Conservation (phyloP, 768 basidiomycete species). For the Podaxis carcinomalis region DNA sequence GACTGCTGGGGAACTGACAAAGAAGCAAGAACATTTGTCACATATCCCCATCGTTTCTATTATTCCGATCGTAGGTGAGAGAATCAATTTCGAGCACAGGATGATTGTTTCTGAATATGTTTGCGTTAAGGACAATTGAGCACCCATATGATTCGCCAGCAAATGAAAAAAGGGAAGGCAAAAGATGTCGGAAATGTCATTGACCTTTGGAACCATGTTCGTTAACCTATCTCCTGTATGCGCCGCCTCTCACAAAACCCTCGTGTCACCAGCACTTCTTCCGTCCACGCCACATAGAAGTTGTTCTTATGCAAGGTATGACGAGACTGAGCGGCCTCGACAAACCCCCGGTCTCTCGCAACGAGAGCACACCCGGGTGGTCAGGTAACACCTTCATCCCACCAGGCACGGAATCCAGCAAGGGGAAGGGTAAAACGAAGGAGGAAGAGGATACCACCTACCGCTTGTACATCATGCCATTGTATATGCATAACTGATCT, state of each 20-base stretch:
- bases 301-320: slow-evolving; percentile 30
- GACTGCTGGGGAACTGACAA: neutral
- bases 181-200: slow-evolving; percentile 36
- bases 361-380: slow-evolving; percentile 17
- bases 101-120: neutral
- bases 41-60: slow-evolving; percentile 1
- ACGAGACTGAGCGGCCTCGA: slow-evolving; percentile 17
- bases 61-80: slow-evolving; percentile 6
- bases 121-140: slow-evolving; percentile 14
- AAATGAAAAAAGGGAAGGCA: slow-evolving; percentile 27
- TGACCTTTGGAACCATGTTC: slow-evolving; percentile 46
- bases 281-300: slow-evolving; percentile 39
- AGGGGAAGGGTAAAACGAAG: neutral
- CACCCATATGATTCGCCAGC: slow-evolving; percentile 25
- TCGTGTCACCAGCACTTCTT: slow-evolving; percentile 41
- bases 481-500: neutral
- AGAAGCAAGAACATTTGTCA: neutral
- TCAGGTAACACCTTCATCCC: slow-evolving; percentile 30
- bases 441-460: slow-evolving; percentile 10
- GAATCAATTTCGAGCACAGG: neutral
- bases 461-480: slow-evolving; percentile 13
- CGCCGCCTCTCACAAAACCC: neutral
- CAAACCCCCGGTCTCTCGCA: slow-evolving; percentile 12
- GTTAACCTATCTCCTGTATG: neutral
- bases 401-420: slow-evolving; percentile 16